These are phyloP conservation scores for Corylus avellana DNA, from an alignment of 306 rosid genomes.

Conservation along the genomic window DNA sequence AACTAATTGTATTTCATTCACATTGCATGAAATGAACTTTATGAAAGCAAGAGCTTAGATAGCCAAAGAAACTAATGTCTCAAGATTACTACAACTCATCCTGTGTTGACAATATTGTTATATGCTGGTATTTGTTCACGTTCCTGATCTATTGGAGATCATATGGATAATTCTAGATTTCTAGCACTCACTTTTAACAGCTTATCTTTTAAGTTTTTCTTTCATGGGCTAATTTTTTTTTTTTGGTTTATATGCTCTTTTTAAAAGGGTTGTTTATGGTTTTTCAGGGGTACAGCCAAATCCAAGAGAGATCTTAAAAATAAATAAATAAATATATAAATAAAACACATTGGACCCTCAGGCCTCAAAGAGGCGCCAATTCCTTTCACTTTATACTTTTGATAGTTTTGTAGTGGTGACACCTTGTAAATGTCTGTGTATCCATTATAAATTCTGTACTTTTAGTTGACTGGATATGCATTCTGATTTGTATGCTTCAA, in stretches of 20 bases:
- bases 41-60: slow-evolving; percentile 15
- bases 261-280: neutral
- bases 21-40: neutral
- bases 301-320: no score
- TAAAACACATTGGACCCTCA: no score
- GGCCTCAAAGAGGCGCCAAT: no score
- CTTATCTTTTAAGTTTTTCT: neutral
- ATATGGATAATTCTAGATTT: neutral
- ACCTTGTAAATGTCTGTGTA: neutral
- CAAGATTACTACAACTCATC: neutral
- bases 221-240: neutral
- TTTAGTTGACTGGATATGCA: neutral
- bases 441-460: neutral
- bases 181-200: neutral
- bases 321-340: no score
- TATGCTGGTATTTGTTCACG: neutral
- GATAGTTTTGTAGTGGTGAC: neutral
- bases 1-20: neutral
- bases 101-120: neutral
- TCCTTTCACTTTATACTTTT: neutral
- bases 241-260: neutral
- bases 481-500: neutral
- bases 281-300: neutral
- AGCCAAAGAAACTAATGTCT: slow-evolving; percentile 20
- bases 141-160: neutral